Conservation (phyloP, 768 basidiomycete species). For the Floccularia luteovirens region DNA sequence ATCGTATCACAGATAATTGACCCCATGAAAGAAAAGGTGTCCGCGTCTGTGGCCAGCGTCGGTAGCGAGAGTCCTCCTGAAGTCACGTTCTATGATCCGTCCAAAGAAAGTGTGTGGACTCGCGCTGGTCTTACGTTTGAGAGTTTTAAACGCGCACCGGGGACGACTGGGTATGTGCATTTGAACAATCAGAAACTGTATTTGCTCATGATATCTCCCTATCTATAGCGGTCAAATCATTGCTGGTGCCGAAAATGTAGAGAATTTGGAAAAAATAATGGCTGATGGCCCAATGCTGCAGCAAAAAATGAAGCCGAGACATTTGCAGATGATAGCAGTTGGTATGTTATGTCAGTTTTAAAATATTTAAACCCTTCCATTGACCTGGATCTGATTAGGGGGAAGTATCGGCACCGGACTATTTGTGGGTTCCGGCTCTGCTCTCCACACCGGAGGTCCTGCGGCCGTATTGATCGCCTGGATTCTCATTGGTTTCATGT, state of each 20-base stretch:
- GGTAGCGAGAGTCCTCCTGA: slow-evolving; percentile 15
- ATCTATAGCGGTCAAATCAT: slow-evolving; percentile 28
- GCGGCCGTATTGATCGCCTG: slow-evolving; percentile 36
- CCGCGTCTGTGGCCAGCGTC: slow-evolving; percentile 23
- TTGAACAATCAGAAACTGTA: not conserved
- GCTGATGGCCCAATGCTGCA: slow-evolving; percentile 38
- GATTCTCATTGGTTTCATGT: slow-evolving; percentile 38
- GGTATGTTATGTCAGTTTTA: slow-evolving; percentile 21
- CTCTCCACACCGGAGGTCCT: slow-evolving; percentile 30
- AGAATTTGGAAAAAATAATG: slow-evolving; percentile 25
- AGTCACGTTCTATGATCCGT: slow-evolving; percentile 37
- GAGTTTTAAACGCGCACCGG: slow-evolving; percentile 40
- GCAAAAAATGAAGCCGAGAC: slow-evolving; percentile 40
- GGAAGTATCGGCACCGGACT: slow-evolving; percentile 43
- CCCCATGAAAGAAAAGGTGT: slow-evolving; percentile 22
- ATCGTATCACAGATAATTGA: slow-evolving; percentile 16
- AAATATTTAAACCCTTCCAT: not conserved
- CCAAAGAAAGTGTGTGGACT: slow-evolving; percentile 37
- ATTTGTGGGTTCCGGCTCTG: slow-evolving; percentile 37
- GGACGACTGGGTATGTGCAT: slow-evolving; percentile 31
- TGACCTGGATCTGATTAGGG: slow-evolving; percentile 15
- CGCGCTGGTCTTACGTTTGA: slow-evolving; percentile 31
- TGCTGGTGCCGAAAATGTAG: slow-evolving; percentile 23
- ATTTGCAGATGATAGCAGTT: slow-evolving; percentile 41
- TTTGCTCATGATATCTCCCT: not conserved